Evolutionary conservation across 257 asterid species (phyloP).

Genomic region (Mentha longifolia): DNA sequence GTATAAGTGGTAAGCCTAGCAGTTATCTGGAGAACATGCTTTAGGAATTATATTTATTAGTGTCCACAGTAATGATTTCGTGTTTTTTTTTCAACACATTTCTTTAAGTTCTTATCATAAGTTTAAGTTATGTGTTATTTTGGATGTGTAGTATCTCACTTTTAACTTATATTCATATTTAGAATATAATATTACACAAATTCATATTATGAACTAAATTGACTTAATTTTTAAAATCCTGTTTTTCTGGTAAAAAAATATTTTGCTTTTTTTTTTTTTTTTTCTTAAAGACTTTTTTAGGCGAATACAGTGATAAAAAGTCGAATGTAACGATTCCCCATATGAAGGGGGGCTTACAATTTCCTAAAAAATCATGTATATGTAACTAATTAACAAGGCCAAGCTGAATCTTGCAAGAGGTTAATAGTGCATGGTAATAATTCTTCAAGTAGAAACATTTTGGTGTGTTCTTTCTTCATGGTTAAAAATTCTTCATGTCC

Average conservation of each 20-base stretch:
- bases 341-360: background rate
- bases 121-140: too few species aligned
- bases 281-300: background rate
- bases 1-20: conserved; percentile 20
- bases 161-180: too few species aligned
- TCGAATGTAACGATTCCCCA: background rate
- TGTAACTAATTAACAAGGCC: background rate
- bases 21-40: too few species aligned
- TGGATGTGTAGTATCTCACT: too few species aligned
- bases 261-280: too few species aligned
- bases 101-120: too few species aligned
- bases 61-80: too few species aligned
- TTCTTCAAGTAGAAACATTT: background rate
- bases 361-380: background rate
- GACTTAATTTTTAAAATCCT: too few species aligned
- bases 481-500: conserved; percentile 15
- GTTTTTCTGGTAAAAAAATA: too few species aligned
- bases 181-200: background rate
- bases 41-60: too few species aligned
- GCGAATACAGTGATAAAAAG: background rate
- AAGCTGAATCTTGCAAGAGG: background rate
- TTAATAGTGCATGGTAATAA: background rate
- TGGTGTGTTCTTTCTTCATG: background rate
- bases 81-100: too few species aligned
- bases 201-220: background rate